Evolutionary conservation across 2,329 filamentous ascomycete species (phyloP).

Genomic region (Fusarium xyrophilum): DNA sequence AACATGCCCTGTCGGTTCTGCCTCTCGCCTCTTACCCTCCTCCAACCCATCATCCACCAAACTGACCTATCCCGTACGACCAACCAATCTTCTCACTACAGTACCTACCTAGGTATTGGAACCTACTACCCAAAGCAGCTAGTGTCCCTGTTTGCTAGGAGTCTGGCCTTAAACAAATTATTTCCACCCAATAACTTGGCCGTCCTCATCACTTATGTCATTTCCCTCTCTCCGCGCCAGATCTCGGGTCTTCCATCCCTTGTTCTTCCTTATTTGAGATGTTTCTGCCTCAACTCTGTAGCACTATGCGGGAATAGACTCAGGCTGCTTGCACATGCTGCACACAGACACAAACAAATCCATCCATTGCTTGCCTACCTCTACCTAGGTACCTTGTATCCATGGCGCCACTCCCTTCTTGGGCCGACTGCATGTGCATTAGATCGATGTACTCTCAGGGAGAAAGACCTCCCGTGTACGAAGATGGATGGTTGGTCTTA

Average conservation of each 20-base stretch:
- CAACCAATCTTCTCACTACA: neutral
- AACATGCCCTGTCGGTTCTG: slow-evolving; percentile 25
- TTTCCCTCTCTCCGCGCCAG: neutral
- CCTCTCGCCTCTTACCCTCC: neutral
- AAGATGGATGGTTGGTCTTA: neutral
- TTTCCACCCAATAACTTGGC: slow-evolving; percentile 5
- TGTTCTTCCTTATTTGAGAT: neutral
- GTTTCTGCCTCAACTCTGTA: neutral
- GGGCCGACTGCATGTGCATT: slow-evolving; percentile 1
- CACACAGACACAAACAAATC: neutral
- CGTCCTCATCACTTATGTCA: slow-evolving; percentile 1
- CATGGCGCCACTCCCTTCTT: slow-evolving; percentile 19
- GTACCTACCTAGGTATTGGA: neutral
- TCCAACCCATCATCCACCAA: neutral
- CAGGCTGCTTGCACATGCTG: neutral
- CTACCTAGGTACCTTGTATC: slow-evolving; percentile 3
- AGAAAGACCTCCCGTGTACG: neutral
- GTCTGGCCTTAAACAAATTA: slow-evolving; percentile 12
- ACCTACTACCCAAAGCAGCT: neutral
- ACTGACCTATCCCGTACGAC: neutral
- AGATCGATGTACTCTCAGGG: neutral
- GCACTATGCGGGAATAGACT: neutral
- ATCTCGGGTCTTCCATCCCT: neutral
- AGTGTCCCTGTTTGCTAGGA: slow-evolving; percentile 7
- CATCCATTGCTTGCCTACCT: neutral